A percentile compares a stretch with the other conserved stretches of the same genome.
phyloP scores from a whole-genome alignment of 257 asterid genomes.

The Przewalskia tangutica region DNA sequence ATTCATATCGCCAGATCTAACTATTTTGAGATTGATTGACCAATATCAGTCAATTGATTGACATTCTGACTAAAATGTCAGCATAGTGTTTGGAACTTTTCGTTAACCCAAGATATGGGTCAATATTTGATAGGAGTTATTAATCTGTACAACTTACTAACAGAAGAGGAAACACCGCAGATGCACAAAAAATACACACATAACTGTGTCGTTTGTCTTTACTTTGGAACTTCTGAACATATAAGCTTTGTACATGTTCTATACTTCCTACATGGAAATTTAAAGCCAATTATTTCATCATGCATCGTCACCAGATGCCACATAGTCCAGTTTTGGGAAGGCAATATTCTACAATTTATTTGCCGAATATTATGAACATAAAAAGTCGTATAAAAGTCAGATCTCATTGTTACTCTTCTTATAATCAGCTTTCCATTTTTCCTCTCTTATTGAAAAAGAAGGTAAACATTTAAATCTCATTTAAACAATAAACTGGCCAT shows the following conservation, averaged over 20 bases:
- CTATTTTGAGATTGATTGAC: neutral
- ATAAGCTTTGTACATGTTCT: neutral
- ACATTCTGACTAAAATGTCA: neutral
- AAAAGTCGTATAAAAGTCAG: neutral
- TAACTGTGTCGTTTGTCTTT: neutral
- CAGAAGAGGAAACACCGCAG: neutral
- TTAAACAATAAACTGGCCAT: neutral
- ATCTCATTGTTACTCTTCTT: neutral
- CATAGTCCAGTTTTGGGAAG: neutral
- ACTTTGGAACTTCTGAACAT: neutral
- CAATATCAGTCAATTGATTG: neutral
- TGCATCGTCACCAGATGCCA: neutral
- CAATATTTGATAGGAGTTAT: too few species aligned
- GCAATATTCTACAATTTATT: neutral
- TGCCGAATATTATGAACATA: neutral
- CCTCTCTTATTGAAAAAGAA: neutral
- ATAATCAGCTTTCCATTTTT: neutral
- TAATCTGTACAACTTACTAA: too few species aligned
- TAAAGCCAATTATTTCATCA: neutral
- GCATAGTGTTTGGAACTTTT: neutral
- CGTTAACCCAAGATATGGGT: too few species aligned
- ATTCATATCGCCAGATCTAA: neutral
- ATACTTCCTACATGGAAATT: neutral
- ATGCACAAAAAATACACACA: neutral
- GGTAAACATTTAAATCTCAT: neutral